Conservation (phyloP, 1,139 yeast species). For the Geotrichum siamense region DNA sequence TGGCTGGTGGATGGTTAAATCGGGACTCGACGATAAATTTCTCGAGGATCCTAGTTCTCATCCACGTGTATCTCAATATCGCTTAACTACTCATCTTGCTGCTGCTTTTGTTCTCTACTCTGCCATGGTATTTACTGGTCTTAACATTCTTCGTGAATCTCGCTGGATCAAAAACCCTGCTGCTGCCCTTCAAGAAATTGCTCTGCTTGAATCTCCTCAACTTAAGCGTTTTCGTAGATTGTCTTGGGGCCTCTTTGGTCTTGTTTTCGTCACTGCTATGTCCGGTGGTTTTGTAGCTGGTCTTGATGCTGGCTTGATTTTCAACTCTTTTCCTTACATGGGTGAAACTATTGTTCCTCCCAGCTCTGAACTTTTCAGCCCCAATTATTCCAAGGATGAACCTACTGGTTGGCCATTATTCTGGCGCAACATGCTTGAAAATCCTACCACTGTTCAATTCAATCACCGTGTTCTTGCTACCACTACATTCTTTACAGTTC, state of each 20-base stretch:
- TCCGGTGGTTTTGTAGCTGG: conserved; percentile 98
- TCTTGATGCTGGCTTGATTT: conserved; percentile 92
- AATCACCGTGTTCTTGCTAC: conserved; percentile 83
- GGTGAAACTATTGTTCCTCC: conserved; percentile 70
- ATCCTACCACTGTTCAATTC: conserved; percentile 93
- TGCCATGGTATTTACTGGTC: conserved; percentile 86
- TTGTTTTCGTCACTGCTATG: conserved; percentile 86
- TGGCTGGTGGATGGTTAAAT: conserved; percentile 99
- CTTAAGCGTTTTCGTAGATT: conserved; percentile 50
- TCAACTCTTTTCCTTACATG: conserved; percentile 96
- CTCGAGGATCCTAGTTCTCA: conserved; percentile 68
- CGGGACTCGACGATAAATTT: conserved; percentile 82
- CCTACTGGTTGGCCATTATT: conserved; percentile 47
- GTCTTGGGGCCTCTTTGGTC: conserved; percentile 50
- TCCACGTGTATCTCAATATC: conserved; percentile 94
- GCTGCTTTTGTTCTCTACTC: conserved; percentile 85
- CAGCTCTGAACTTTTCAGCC: conserved; percentile 63
- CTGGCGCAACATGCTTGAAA: conserved; percentile 92
- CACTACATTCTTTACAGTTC: conserved; percentile 64
- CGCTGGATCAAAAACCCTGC: conserved; percentile 57
- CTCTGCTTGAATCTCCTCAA: conserved; percentile 52
- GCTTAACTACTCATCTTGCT: conserved; percentile 89
- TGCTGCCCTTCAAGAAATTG: conserved; percentile 44
- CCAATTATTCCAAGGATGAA: conserved; percentile 47
- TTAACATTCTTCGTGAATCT: conserved; percentile 73